phyloP scores from a whole-genome alignment of 192 early-diverging fungal species.

The Backusella morwellensis region DNA sequence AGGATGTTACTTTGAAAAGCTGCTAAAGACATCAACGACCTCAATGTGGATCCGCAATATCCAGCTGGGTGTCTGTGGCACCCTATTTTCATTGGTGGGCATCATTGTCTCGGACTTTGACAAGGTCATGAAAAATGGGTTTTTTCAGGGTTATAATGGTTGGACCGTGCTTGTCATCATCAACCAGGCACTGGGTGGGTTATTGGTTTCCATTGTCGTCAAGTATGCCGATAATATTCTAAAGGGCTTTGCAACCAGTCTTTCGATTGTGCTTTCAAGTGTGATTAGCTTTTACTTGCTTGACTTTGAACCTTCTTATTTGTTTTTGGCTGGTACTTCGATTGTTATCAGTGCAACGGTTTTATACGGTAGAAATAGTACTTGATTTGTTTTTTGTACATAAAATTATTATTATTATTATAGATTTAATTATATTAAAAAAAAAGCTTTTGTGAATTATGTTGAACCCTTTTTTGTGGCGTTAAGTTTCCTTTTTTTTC shows the following conservation, averaged over 20 bases:
- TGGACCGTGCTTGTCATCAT: constrained; percentile 74
- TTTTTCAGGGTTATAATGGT: constrained; percentile 76
- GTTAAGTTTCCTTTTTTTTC: too few relatives aligned
- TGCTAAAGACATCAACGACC: constrained; percentile 74
- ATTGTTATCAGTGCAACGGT: constrained; percentile 59
- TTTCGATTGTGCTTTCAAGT: constrained; percentile 83
- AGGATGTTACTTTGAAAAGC: constrained; percentile 89
- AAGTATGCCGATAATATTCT: constrained; percentile 92
- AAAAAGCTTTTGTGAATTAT: too few relatives aligned
- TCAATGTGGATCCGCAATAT: constrained; percentile 83
- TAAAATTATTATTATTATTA: neutral
- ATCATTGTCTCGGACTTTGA: constrained; percentile 63
- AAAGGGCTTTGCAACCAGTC: constrained; percentile 86
- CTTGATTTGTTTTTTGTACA: neutral
- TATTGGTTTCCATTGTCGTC: constrained; percentile 87
- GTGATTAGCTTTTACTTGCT: constrained; percentile 79
- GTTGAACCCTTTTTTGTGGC: too few relatives aligned
- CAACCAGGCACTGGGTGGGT: constrained; percentile 80
- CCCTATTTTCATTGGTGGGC: constrained; percentile 64
- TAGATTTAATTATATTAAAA: neutral
- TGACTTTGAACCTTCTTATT: constrained; percentile 65
- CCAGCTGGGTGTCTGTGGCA: constrained; percentile 65
- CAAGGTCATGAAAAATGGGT: constrained; percentile 57
- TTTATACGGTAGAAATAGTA: constrained; percentile 44
- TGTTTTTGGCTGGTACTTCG: constrained; percentile 68